These are phyloP conservation scores for Trametes hirsuta DNA, from an alignment of 1,284 basidiomycete species.

Conservation along the genomic window DNA sequence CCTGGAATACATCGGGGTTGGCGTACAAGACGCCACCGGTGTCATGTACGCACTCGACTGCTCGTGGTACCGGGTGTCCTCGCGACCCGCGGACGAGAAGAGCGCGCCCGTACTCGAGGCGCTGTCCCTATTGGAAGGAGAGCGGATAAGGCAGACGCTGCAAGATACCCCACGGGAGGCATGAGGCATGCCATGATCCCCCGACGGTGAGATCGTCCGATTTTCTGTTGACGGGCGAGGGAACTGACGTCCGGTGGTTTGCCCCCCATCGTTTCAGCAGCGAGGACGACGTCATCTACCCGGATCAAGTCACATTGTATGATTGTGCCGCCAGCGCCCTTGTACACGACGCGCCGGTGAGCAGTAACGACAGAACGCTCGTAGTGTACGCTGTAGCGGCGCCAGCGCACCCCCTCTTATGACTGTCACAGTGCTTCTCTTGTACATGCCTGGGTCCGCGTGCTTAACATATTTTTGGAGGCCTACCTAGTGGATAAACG, in stretches of 20 bases:
- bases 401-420: background rate
- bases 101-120: conserved; percentile 12
- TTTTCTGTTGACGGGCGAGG: background rate
- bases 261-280: background rate
- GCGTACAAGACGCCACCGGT: conserved; percentile 15
- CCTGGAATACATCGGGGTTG: conserved; percentile 23
- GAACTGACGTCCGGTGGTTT: background rate
- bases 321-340: background rate
- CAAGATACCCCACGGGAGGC: conserved; percentile 16
- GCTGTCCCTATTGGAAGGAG: conserved; percentile 18
- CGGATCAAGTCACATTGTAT: background rate
- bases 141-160: conserved; percentile 19
- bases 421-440: background rate
- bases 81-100: conserved; percentile 13
- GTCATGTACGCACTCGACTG: conserved; percentile 18
- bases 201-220: background rate
- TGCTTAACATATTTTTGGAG: conserved; percentile 2
- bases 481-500: conserved; percentile 1
- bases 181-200: background rate
- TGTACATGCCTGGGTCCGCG: background rate
- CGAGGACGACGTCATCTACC: too few relatives aligned
- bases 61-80: conserved; percentile 21
- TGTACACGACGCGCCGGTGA: background rate
- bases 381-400: background rate
- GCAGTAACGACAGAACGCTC: conserved; percentile 6